Evolutionary conservation across 2,329 filamentous ascomycete genomes (phyloP), one percentile per base, ranked within the genome.

Genomic region (Microcera coccophila): DNA sequence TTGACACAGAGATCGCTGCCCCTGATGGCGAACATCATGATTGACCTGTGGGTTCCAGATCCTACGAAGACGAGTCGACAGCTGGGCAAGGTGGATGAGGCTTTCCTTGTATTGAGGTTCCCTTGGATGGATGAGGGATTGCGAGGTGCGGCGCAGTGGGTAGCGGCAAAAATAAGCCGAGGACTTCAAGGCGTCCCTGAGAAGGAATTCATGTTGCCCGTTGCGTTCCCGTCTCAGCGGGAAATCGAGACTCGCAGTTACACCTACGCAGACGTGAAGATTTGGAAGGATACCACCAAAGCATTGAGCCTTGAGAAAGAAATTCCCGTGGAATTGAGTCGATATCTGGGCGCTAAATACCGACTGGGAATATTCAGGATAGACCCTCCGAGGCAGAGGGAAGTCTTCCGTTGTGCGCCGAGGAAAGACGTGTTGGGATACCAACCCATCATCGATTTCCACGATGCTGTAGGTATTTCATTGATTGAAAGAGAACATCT

Each of bases 1-100:
- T 71, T 89, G 61, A 88, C 86, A 1, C 79, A 82, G 60, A 71
- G 85, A 42, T 76, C 85, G 52, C 82, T 81, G 52, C 81, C 88
- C 2, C 75, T 75, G 32, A 73, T 97, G 39, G 83, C 87, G 7
- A 82, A 81, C 36, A 74, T 96, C 38, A 74, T 72, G 44, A 74
- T 81, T 19, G 78, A 83, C 55, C 70, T 84, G 35, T 90, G 84
- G 84, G 64, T 84, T 19, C 85, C 85, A 0, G 84, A 88, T 63
- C 67, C 75, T 36, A 70, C 60, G 59, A 78, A 78, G 62, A 63
- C 66, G 44, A 69, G 73, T 49, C 71, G 75, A 28, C 70, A 73
- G 49, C 70, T 74, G 3, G 73, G 75, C 24, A 69, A 71, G 44
- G 70, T 72, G 2, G 76, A 79, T 48, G 67, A 66, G 14, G 74